Conservation (phyloP, 192 early-diverging fungal genomes). For the Gonapodya sp. region DNA sequence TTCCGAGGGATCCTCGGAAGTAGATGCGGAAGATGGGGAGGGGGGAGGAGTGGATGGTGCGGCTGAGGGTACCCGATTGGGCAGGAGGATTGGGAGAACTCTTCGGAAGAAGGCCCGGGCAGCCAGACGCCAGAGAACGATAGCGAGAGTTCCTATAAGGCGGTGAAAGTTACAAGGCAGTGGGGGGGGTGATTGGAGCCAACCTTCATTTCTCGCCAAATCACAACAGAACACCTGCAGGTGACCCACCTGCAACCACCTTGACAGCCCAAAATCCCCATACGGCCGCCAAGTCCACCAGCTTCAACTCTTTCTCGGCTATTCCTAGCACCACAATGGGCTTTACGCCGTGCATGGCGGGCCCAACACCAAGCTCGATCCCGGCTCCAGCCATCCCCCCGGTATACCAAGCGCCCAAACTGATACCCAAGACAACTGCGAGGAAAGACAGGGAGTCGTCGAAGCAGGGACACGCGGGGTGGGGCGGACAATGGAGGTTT, state of each 20-base stretch:
- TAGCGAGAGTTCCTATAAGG: background rate
- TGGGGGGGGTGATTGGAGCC: background rate
- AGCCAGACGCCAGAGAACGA: background rate
- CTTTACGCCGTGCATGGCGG: background rate
- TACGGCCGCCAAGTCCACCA: background rate
- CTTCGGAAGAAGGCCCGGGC: background rate
- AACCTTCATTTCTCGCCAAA: background rate
- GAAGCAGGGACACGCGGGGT: constrained; percentile 7
- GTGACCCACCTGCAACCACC: background rate
- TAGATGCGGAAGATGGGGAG: background rate
- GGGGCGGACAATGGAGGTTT: background rate
- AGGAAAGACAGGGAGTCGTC: constrained; percentile 1
- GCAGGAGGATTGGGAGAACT: background rate
- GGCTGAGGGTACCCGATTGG: background rate
- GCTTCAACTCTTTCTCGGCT: background rate
- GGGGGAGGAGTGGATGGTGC: background rate
- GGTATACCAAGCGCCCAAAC: background rate
- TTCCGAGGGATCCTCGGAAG: background rate
- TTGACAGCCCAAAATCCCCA: background rate
- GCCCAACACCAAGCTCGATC: background rate
- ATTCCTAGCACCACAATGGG: background rate
- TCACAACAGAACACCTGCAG: background rate
- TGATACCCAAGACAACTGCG: background rate
- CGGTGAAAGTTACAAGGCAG: background rate
- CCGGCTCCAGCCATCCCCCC: background rate